Percentiles rank a stretch among this genome's conserved stretches.
phyloP scores from a whole-genome alignment of 208 protist species.

The Acanthamoeba triangularis region DNA sequence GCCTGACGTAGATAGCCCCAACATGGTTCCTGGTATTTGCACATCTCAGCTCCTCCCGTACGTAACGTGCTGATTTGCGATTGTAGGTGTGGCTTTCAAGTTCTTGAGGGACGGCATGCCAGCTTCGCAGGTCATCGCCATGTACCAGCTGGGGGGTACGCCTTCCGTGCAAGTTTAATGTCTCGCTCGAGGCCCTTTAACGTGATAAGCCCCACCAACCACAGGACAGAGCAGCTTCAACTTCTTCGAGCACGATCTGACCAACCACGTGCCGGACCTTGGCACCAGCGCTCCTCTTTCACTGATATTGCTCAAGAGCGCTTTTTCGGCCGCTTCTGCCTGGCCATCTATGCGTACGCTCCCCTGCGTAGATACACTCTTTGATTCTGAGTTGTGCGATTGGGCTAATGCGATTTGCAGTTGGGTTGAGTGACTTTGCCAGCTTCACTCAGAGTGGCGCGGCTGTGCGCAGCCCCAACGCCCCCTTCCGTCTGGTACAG shows the following conservation, averaged over 20 bases:
- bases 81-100: slow-evolving; percentile 17
- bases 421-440: slow-evolving; percentile 20
- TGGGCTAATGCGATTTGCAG: background rate
- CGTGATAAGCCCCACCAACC: background rate
- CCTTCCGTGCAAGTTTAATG: no score
- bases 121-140: background rate
- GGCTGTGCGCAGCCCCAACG: background rate
- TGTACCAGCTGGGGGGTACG: background rate
- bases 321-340: background rate
- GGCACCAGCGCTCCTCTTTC: background rate
- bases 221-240: slow-evolving; percentile 49
- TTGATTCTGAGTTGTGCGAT: background rate
- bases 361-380: background rate
- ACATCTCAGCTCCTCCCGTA: background rate
- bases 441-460: background rate
- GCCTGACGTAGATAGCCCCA: background rate
- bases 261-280: slow-evolving; percentile 70
- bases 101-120: slow-evolving; percentile 22
- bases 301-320: background rate
- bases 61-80: no score
- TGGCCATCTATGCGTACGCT: slow-evolving; percentile 34
- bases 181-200: background rate
- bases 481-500: slow-evolving; percentile 50
- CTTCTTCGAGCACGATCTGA: slow-evolving; percentile 71
- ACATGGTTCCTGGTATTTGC: background rate